Evolutionary conservation across 352 stramenopile genomes (phyloP).

Genomic region (Phytophthora citrophthora): DNA sequence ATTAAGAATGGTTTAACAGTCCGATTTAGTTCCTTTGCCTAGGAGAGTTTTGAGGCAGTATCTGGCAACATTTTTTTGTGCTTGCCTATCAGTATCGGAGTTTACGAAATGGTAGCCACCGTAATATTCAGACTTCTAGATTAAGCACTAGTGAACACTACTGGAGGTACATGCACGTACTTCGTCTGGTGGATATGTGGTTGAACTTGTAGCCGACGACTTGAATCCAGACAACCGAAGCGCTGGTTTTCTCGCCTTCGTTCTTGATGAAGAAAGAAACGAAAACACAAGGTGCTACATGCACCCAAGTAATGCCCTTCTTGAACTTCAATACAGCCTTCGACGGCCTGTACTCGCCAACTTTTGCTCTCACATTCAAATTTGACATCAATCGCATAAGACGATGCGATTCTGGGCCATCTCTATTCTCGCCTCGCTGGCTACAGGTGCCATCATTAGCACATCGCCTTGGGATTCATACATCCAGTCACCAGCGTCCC

Average conservation of each 20-base stretch:
- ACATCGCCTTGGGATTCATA: constrained; percentile 17
- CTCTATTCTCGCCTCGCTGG: constrained; percentile 1
- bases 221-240: neutral
- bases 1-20: too few species aligned
- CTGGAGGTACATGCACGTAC: constrained; percentile 7
- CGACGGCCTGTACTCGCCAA: neutral
- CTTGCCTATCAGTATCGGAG: constrained; percentile 2
- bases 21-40: too few species aligned
- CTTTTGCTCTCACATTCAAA: constrained; percentile 5
- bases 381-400: neutral
- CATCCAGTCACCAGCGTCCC: constrained; percentile 24
- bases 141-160: neutral
- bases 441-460: neutral
- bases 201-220: constrained; percentile 3
- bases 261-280: neutral
- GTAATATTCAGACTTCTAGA: neutral
- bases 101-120: constrained; percentile 3
- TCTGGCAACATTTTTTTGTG: too few species aligned
- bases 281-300: neutral
- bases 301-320: neutral
- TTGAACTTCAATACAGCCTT: too few species aligned
- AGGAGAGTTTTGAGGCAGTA: too few species aligned
- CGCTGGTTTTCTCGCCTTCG: too few species aligned
- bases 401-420: constrained; percentile 4
- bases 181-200: neutral